A percentile compares a stretch with the other conserved stretches of the same genome.
Conservation (phyloP, 306 rosid genomes). For the Lathyrus sativus region DNA sequence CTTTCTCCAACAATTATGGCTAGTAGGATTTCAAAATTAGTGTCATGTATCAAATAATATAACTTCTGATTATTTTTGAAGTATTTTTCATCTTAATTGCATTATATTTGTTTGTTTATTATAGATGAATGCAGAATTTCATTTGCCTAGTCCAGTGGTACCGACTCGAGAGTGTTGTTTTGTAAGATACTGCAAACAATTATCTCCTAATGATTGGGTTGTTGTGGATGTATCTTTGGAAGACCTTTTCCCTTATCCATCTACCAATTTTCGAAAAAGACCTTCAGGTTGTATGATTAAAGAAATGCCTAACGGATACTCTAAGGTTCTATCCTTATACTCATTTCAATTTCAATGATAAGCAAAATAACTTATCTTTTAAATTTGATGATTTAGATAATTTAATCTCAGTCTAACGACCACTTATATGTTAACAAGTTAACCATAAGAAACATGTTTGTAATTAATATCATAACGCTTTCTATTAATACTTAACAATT, state of each 20-base stretch:
- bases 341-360: not conserved
- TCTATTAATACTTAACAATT: not conserved
- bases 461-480: no score
- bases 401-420: no score
- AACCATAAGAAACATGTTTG: no score
- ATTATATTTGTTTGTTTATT: not conserved
- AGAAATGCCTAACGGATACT: constrained; percentile 41
- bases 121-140: constrained; percentile 58
- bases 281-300: constrained; percentile 70
- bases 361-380: not conserved
- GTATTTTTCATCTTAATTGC: no score
- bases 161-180: constrained; percentile 51
- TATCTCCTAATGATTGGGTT: constrained; percentile 46
- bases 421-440: no score
- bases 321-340: constrained; percentile 43
- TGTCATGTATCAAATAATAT: no score
- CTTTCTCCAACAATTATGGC: no score
- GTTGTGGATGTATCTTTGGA: constrained; percentile 69
- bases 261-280: constrained; percentile 35
- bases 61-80: no score
- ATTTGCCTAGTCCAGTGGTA: constrained; percentile 46
- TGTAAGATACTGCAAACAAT: constrained; percentile 56
- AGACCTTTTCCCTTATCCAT: constrained; percentile 44
- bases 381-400: no score
- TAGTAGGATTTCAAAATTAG: no score